Evolutionary conservation across 495 filamentous ascomycete species (phyloP).

Genomic region (Glonium stellatum): DNA sequence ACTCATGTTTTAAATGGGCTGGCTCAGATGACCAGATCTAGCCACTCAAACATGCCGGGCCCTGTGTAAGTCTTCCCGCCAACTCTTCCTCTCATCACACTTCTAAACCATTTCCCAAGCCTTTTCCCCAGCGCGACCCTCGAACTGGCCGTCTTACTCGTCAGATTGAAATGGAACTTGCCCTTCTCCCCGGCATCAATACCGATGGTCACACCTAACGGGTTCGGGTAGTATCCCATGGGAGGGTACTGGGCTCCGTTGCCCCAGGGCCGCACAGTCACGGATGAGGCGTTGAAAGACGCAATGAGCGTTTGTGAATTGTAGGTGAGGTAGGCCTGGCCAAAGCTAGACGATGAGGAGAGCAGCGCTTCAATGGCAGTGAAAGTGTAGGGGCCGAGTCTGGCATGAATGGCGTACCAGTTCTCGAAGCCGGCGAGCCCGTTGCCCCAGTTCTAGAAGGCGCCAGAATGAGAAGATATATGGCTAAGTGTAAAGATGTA

Average conservation of each 20-base stretch:
- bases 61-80: not conserved
- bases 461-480: not conserved
- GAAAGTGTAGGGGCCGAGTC: constrained; percentile 1
- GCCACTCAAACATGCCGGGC: constrained; percentile 4
- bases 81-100: not conserved
- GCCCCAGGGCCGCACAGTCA: constrained; percentile 1
- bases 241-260: not conserved
- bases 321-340: not conserved
- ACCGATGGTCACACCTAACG: not conserved
- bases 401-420: constrained; percentile 4
- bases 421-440: constrained; percentile 5
- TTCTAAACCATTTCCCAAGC: not conserved
- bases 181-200: constrained; percentile 1
- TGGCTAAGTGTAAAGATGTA: not conserved
- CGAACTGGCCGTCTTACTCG: constrained; percentile 1
- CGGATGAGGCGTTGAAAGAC: not conserved
- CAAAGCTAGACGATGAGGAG: not conserved
- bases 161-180: not conserved
- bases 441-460: not conserved
- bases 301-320: not conserved
- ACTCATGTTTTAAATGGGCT: too few species aligned
- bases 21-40: constrained; percentile 2
- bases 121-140: not conserved
- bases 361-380: constrained; percentile 4
- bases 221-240: constrained; percentile 1